These are phyloP conservation scores for Cyclotella kingstonii DNA, from an alignment of 108 stramenopile species.

Conservation along the genomic window DNA sequence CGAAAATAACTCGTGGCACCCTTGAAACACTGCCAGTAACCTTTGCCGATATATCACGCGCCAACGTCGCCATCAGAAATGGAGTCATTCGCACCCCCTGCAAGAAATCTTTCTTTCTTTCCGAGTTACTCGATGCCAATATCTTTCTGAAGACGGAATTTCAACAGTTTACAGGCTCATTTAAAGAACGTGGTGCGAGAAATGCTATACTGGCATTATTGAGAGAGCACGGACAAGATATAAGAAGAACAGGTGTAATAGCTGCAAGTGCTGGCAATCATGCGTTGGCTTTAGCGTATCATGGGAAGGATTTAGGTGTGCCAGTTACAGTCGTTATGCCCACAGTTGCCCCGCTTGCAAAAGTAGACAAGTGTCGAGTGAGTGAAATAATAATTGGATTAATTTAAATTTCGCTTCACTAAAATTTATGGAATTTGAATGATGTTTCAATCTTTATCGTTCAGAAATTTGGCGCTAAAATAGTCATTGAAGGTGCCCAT, in stretches of 20 bases:
- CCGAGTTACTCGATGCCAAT: slow-evolving; percentile 77
- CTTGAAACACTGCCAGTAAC: slow-evolving; percentile 61
- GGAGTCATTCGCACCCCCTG: slow-evolving; percentile 72
- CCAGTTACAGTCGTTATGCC: slow-evolving; percentile 98
- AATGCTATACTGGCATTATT: slow-evolving; percentile 85
- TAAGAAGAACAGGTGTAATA: slow-evolving; percentile 74
- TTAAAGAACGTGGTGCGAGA: slow-evolving; percentile 97
- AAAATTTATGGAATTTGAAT: not conserved
- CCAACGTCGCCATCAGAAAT: slow-evolving; percentile 70
- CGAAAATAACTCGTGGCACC: slow-evolving; percentile 12
- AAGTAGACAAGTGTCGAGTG: slow-evolving; percentile 92
- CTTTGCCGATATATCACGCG: slow-evolving; percentile 81
- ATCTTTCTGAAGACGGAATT: slow-evolving; percentile 85
- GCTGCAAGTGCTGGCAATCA: slow-evolving; percentile 93
- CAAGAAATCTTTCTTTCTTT: slow-evolving; percentile 66
- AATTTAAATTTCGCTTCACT: slow-evolving; percentile 2
- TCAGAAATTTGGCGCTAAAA: slow-evolving; percentile 87
- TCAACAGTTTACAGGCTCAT: slow-evolving; percentile 91
- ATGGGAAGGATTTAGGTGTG: slow-evolving; percentile 90
- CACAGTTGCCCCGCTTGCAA: slow-evolving; percentile 89
- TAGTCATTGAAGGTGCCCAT: slow-evolving; percentile 90
- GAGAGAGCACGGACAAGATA: slow-evolving; percentile 42
- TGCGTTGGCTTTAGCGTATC: slow-evolving; percentile 92
- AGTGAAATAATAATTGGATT: slow-evolving; percentile 15
- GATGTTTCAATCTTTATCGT: slow-evolving; percentile 6